Conservation (phyloP, 2,329 filamentous ascomycete species). For the Dothideomycetes sp. region DNA sequence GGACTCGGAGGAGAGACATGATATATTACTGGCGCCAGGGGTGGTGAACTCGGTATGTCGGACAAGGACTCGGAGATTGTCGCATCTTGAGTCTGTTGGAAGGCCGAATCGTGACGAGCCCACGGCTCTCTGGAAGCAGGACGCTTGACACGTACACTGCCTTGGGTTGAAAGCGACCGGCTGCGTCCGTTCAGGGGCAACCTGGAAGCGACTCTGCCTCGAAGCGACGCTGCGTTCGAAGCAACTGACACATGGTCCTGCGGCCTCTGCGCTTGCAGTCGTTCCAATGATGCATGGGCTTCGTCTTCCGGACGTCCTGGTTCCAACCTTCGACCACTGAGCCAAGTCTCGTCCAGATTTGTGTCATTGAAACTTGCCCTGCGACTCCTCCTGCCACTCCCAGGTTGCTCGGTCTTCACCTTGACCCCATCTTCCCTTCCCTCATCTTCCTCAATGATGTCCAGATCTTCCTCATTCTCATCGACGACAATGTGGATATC, state of each 20-base stretch:
- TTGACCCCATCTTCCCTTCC: background rate
- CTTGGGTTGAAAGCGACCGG: conserved; percentile 29
- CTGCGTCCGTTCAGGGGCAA: background rate
- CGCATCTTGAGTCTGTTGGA: background rate
- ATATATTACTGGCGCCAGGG: background rate
- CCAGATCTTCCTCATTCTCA: conserved; percentile 10
- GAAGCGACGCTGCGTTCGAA: background rate
- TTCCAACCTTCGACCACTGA: conserved; percentile 22
- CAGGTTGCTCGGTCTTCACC: background rate
- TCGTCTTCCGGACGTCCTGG: conserved; percentile 2
- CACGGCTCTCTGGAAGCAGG: background rate
- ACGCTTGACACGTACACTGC: conserved; percentile 25
- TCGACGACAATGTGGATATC: conserved; percentile 61
- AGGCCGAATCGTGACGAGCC: background rate
- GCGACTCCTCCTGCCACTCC: conserved; percentile 4
- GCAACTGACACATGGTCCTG: background rate
- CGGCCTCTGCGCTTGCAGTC: conserved; percentile 3
- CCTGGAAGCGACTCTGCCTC: background rate
- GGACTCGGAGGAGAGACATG: background rate
- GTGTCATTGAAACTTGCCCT: conserved; percentile 45
- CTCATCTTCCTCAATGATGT: background rate
- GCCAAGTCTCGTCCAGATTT: conserved; percentile 43
- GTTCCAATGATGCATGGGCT: background rate
- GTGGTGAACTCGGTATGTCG: conserved; percentile 4
- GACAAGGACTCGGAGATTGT: conserved; percentile 1